Evolutionary conservation across 495 filamentous ascomycete species (phyloP).

Genomic region (Aspergillus hancockii): DNA sequence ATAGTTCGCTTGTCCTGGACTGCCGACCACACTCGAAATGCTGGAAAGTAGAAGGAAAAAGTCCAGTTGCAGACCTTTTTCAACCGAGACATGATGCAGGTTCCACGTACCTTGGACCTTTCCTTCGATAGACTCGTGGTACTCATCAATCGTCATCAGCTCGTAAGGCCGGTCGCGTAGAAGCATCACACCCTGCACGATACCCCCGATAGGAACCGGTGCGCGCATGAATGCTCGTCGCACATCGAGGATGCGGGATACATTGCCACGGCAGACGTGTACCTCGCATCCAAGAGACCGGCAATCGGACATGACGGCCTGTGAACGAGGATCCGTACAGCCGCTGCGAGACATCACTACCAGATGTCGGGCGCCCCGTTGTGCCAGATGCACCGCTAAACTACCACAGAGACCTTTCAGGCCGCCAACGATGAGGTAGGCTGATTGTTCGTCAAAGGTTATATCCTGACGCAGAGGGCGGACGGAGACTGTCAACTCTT

Average conservation of each 20-base stretch:
- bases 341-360: conserved; percentile 15
- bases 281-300: conserved; percentile 5
- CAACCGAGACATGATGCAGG: conserved; percentile 12
- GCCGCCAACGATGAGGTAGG: conserved; percentile 14
- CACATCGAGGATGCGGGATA: conserved; percentile 11
- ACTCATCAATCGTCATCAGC: conserved; percentile 15
- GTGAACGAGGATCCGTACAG: conserved; percentile 7
- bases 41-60: conserved; percentile 19
- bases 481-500: background rate
- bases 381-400: conserved; percentile 5
- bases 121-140: conserved; percentile 6
- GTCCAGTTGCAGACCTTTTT: conserved; percentile 2
- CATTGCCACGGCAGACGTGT: conserved; percentile 2
- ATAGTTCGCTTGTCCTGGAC: conserved; percentile 18
- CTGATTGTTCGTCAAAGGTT: background rate
- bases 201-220: conserved; percentile 3
- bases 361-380: conserved; percentile 7
- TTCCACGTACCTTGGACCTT: conserved; percentile 18
- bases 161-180: conserved; percentile 15
- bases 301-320: conserved; percentile 1
- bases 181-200: conserved; percentile 17
- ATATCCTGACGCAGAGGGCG: conserved; percentile 1
- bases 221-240: conserved; percentile 8
- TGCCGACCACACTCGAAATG: conserved; percentile 13
- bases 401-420: conserved; percentile 9